Evolutionary conservation across 495 filamentous ascomycete species (phyloP), one percentile per base, ranked within the genome.

Genomic region (Venustampulla echinocandica): DNA sequence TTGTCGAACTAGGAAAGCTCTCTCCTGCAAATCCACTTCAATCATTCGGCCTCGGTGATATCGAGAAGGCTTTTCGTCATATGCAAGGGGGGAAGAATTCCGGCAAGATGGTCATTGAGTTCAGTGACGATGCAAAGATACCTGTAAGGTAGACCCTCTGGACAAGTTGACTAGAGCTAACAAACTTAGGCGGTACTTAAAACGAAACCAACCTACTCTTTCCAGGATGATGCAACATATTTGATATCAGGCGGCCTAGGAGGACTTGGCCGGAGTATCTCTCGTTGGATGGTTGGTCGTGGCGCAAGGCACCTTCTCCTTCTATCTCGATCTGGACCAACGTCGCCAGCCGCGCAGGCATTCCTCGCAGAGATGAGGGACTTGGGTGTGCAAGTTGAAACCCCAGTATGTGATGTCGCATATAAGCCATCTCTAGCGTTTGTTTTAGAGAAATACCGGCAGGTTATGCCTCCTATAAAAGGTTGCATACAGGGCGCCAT

Each of bases 221-320:
- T 65, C 51, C 35, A 49, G 1, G 2, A 13, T 7, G 6, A 35
- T 46, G 19, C 27, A 39, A 9, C 5, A 57, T 81, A 82, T 44
- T 54, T 84, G 10, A 56, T 84, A 5, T 61, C 76, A 15, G 77
- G 80, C 4, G 75, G 80, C 10, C 67, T 82, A 9, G 69, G 65
- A 0, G 68, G 72, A 0, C 65, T 82, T 7, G 76, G 80, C 4
- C 50, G 66, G 5, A 59, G 57, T 11, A 61, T 78, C 11, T 59
- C 68, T 1, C 68, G 15, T 39, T 73, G 64, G 64, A 64, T 85
- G 66, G 66, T 68, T 4, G 57, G 69, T 13, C 62, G 72, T 23
- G 80, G 79, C 0, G 81, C 80, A 1, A 59, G 61, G 5, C 61
- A 73, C 50, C 50, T 85, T 1, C 61, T 78, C 1, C 64, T 79